These are phyloP conservation scores for Leccinum fallax DNA, from an alignment of 1,284 basidiomycete genomes.

Conservation along the genomic window DNA sequence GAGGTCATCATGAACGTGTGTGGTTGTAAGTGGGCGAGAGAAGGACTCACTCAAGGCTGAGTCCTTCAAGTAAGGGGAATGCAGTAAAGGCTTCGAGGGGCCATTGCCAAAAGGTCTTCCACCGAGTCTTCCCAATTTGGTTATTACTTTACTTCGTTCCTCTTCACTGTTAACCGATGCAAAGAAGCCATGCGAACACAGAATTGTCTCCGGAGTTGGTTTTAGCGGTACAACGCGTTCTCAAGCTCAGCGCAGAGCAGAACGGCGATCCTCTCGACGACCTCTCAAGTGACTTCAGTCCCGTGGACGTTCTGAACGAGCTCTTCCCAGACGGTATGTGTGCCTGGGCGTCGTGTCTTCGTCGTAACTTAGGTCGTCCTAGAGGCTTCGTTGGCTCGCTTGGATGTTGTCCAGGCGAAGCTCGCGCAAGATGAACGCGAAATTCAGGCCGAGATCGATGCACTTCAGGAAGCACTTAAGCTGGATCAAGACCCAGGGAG, in stretches of 20 bases:
- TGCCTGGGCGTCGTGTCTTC: background rate
- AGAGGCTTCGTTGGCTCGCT: constrained; percentile 70
- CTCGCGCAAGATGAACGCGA: constrained; percentile 62
- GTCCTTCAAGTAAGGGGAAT: background rate
- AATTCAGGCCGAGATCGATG: constrained; percentile 74
- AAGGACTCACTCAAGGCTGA: constrained; percentile 9
- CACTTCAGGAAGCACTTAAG: constrained; percentile 66
- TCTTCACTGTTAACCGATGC: constrained; percentile 21
- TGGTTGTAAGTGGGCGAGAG: background rate
- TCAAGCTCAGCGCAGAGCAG: constrained; percentile 51
- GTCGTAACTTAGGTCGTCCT: constrained; percentile 10
- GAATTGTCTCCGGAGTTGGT: constrained; percentile 68
- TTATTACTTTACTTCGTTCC: background rate
- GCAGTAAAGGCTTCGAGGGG: background rate
- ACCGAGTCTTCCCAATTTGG: constrained; percentile 10
- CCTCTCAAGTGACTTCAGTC: constrained; percentile 58
- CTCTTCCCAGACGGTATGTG: constrained; percentile 76
- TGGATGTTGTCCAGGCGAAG: constrained; percentile 62
- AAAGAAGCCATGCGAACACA: constrained; percentile 33
- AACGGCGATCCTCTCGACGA: constrained; percentile 58
- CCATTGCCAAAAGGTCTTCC: background rate
- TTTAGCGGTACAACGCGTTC: constrained; percentile 65
- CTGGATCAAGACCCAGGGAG: constrained; percentile 79
- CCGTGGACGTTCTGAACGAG: constrained; percentile 63
- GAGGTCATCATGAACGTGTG: constrained; percentile 16